Conservation (phyloP, 139 green algal species). For the Trebouxia sp. region DNA sequence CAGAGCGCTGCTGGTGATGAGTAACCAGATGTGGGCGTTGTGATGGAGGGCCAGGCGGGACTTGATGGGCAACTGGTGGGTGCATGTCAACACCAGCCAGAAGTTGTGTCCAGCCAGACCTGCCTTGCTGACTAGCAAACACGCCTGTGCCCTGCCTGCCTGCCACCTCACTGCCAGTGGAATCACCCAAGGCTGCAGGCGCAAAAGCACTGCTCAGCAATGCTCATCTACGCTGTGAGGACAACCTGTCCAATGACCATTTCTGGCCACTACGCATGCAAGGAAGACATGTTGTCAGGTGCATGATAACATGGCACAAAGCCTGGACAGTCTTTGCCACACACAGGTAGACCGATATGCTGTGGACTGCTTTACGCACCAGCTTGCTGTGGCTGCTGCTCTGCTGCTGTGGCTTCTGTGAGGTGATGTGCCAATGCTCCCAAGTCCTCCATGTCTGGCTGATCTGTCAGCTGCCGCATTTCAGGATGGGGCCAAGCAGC, state of each 20-base stretch:
- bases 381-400: neutral
- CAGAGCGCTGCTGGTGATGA: neutral
- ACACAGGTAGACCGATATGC: no score
- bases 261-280: no score
- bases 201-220: neutral
- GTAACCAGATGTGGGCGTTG: neutral
- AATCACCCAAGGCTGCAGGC: neutral
- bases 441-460: neutral
- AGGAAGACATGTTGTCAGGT: neutral
- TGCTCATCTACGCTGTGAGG: no score
- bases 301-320: neutral
- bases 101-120: constrained; percentile 15
- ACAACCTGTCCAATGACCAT: no score
- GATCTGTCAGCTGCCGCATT: neutral
- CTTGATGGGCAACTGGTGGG: constrained; percentile 13
- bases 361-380: no score
- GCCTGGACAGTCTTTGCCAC: no score
- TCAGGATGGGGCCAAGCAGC: neutral
- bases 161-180: neutral
- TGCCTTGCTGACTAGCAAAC: neutral
- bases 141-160: neutral
- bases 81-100: neutral
- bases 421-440: constrained; percentile 1
- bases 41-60: neutral
- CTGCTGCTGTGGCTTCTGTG: neutral